A percentile compares a stretch with the other conserved stretches of the same genome.
Evolutionary conservation across 148 eudicot genomes (phyloP).

Genomic region (Linanthus parryae): DNA sequence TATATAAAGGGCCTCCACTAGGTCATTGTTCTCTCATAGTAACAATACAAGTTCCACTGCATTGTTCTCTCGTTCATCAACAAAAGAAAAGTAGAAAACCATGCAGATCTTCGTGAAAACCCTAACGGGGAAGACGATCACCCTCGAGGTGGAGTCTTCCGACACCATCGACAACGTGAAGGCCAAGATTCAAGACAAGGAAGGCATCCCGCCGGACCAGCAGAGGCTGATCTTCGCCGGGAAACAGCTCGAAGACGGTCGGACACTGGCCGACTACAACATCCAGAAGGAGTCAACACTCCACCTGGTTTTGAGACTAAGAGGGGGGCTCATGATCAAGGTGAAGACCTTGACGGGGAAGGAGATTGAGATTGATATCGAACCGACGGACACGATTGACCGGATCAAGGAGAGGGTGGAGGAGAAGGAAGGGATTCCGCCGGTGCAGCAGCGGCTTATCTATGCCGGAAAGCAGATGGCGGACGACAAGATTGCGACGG

Average conservation of each 20-base stretch:
- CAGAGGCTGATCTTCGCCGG: slow-evolving; percentile 22
- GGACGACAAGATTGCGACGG: too few relatives aligned
- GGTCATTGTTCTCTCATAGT: too few relatives aligned
- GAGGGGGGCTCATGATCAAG: slow-evolving; percentile 48
- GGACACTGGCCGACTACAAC: slow-evolving; percentile 9
- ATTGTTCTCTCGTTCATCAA: too few relatives aligned
- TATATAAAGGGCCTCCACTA: too few relatives aligned
- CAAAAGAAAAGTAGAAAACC: too few relatives aligned
- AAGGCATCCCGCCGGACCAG: slow-evolving; percentile 20
- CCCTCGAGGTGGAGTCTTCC: background rate
- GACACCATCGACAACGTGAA: too few relatives aligned
- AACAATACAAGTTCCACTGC: too few relatives aligned
- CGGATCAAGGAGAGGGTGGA: slow-evolving; percentile 50
- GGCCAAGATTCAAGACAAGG: slow-evolving; percentile 14
- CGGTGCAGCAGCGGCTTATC: slow-evolving; percentile 37
- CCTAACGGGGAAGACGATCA: background rate
- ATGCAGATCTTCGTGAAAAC: background rate
- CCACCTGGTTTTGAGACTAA: slow-evolving; percentile 15
- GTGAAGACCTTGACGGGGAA: slow-evolving; percentile 47
- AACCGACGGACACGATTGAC: slow-evolving; percentile 48
- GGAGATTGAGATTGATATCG: slow-evolving; percentile 44
- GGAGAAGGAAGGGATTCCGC: slow-evolving; percentile 52
- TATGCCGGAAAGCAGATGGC: too few relatives aligned
- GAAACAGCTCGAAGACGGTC: slow-evolving; percentile 18
- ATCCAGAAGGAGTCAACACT: slow-evolving; percentile 7